Base-by-base conservation (phyloP, 192 early-diverging fungal species). In the Mortierella claussenii region DNA sequence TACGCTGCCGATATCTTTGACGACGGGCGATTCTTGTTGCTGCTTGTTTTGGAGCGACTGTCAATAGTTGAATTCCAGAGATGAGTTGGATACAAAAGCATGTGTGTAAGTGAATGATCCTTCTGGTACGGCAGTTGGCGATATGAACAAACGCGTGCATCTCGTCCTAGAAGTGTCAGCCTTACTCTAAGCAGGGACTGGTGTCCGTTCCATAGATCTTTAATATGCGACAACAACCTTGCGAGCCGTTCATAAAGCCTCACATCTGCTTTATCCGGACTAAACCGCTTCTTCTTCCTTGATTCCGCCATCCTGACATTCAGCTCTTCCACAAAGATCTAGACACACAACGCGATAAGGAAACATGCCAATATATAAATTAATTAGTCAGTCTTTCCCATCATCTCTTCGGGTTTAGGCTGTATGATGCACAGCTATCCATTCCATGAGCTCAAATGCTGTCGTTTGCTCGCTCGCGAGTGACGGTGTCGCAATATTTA, bases 271-370 rank as follows among this genome's bases (percentile, higher is more conserved):
- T 76, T 76, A 7, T 76, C 73, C 11, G 60, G 60, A 18, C 46
- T 75, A 20, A 58, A 65, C 13, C 70, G 62, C 49, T 75, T 75
- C 23, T 65, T 75, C 43, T 55, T 43, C 15, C 70, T 28, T n/a
- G 55, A 48, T 33, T 75, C 70, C 10, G 70, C 70, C 70, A 75
- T 75, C 34, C 60, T 75, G 47, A 75, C 57, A 60, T 75, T 75
- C 18, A 75, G 49, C 24, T 75, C 70, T 23, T 75, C 70, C 10
- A 75, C 62, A 55, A 75, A 75, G 10, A 75, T 49, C 70, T 75
- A 51, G 18, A 46, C 3, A 18, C 31, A 12, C 56, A 30, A 40
- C 8, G 7, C 13, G 37, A 40, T 13, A 40, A 40, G 37, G 37
- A 40, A 7, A 7, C 7, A 10, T 40, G 37, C 7, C 7, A 40